These are phyloP conservation scores for Fraxinus albicans DNA, from an alignment of 305 asterid species.

Conservation along the genomic window DNA sequence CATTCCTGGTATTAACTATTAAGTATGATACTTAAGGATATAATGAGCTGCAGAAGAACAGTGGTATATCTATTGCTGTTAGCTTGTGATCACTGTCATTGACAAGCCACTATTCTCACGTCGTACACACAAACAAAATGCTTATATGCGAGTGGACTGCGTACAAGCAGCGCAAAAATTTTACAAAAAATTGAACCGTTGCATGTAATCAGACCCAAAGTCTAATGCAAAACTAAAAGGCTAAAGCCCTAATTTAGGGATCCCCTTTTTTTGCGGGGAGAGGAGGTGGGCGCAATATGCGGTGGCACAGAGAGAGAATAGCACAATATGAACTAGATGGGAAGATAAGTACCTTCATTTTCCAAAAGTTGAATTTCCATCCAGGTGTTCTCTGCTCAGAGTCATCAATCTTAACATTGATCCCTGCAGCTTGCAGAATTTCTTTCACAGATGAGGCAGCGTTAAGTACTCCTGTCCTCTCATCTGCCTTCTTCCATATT, in stretches of 20 bases:
- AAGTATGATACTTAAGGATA: conserved; percentile 10
- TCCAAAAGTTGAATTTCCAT: conserved; percentile 97
- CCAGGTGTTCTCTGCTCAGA: conserved; percentile 99
- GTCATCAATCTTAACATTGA: conserved; percentile 79
- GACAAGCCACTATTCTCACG: background rate
- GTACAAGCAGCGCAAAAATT: background rate
- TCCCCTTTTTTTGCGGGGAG: background rate
- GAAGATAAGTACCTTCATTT: conserved; percentile 74
- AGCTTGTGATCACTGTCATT: background rate
- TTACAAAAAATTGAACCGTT: background rate
- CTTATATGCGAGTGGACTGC: background rate
- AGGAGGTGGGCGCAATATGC: background rate
- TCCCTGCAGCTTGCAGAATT: conserved; percentile 67
- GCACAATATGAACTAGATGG: background rate
- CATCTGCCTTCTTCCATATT: conserved; percentile 83
- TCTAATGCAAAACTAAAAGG: background rate
- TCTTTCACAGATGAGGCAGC: conserved; percentile 72
- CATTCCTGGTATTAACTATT: conserved; percentile 1
- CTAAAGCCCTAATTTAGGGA: background rate
- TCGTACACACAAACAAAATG: background rate
- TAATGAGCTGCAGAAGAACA: conserved; percentile 1
- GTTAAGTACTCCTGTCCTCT: conserved; percentile 61
- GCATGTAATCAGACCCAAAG: background rate
- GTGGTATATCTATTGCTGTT: background rate
- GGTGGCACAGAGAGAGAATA: background rate